phyloP scores from a whole-genome alignment of 2,329 filamentous ascomycete genomes.

The Hymenoscyphus repandus region DNA sequence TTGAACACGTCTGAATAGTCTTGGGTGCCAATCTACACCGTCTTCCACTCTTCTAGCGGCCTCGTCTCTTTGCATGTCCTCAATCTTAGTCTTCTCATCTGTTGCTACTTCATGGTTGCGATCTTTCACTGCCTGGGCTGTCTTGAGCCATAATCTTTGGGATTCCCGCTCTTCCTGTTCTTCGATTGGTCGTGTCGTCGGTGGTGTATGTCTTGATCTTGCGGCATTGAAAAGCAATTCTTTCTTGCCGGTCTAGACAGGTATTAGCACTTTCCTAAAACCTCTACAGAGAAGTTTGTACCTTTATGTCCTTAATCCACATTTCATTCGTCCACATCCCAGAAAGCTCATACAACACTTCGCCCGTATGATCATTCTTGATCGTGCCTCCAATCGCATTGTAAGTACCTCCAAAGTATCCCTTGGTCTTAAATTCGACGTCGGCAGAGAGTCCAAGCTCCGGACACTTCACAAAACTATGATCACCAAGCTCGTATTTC shows the following conservation, averaged over 20 bases:
- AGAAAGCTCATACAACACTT: constrained; percentile 84
- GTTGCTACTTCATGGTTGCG: constrained; percentile 86
- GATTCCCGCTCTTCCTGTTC: constrained; percentile 91
- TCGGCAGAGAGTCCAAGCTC: constrained; percentile 83
- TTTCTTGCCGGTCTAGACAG: constrained; percentile 74
- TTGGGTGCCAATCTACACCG: constrained; percentile 80
- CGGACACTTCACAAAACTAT: constrained; percentile 87
- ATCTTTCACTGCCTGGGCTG: constrained; percentile 74
- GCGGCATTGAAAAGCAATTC: constrained; percentile 85
- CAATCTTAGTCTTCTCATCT: constrained; percentile 92
- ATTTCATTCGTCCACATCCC: constrained; percentile 95
- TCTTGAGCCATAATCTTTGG: constrained; percentile 78
- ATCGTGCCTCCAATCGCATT: constrained; percentile 92
- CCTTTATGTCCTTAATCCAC: constrained; percentile 77
- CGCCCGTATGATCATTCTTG: constrained; percentile 80
- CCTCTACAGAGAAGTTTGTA: constrained; percentile 36
- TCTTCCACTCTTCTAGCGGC: constrained; percentile 74
- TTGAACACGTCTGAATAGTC: constrained; percentile 72
- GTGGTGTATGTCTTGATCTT: constrained; percentile 69
- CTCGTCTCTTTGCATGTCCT: constrained; percentile 86
- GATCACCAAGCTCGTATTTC: constrained; percentile 98
- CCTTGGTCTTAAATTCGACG: constrained; percentile 97
- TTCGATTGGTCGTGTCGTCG: constrained; percentile 67
- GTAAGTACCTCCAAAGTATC: constrained; percentile 93
- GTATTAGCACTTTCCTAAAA: constrained; percentile 7